Conservation (phyloP, 108 stramenopile species). For the Fragilariopsis cylindrus region DNA sequence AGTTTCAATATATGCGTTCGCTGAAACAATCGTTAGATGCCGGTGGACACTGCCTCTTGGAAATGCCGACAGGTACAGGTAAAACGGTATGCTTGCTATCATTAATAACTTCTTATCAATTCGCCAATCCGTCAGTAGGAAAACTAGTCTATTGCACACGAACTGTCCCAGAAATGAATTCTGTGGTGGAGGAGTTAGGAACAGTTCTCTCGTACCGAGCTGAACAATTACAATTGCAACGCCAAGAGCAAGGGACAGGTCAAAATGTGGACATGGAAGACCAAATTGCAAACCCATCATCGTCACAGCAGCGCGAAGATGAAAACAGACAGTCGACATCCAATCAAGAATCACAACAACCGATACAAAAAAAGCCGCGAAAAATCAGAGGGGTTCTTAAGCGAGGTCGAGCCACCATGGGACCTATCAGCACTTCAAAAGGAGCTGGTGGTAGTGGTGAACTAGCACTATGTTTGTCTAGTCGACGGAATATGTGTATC, state of each 20-base stretch:
- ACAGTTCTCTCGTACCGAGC: slow-evolving; percentile 89
- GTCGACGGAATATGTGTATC: slow-evolving; percentile 98
- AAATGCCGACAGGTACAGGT: slow-evolving; percentile 96
- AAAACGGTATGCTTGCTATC: slow-evolving; percentile 89
- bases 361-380: slow-evolving; percentile 37
- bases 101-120: slow-evolving; percentile 97
- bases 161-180: slow-evolving; percentile 99
- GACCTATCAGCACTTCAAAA: slow-evolving; percentile 54
- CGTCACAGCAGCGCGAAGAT: not conserved
- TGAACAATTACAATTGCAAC: slow-evolving; percentile 56
- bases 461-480: slow-evolving; percentile 94
- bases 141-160: slow-evolving; percentile 99
- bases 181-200: slow-evolving; percentile 96
- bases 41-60: slow-evolving; percentile 95
- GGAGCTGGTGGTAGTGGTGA: slow-evolving; percentile 84
- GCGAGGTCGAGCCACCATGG: slow-evolving; percentile 47
- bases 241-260: not conserved
- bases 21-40: slow-evolving; percentile 97
- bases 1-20: slow-evolving; percentile 99
- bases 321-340: slow-evolving; percentile 3
- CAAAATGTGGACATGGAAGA: slow-evolving; percentile 42
- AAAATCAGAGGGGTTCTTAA: slow-evolving; percentile 36
- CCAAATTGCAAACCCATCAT: slow-evolving; percentile 7
- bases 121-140: slow-evolving; percentile 86
- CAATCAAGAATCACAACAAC: not conserved